Percentiles rank a stretch among this genome's conserved stretches.
These are phyloP conservation scores for Brassica hybrid DNA, from an alignment of 441 rosid species.

Conservation along the genomic window DNA sequence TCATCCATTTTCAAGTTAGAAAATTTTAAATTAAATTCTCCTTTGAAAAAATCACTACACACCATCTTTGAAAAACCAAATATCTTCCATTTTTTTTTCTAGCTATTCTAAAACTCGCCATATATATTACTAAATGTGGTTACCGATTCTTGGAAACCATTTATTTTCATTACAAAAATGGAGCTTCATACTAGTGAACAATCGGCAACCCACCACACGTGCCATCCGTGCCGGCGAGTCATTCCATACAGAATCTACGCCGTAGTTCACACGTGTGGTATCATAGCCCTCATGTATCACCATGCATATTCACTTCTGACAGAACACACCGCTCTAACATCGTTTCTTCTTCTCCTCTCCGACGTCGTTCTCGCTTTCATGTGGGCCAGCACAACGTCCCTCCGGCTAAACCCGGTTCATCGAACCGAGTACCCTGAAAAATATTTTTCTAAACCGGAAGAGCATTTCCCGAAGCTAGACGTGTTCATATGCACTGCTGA, in stretches of 20 bases:
- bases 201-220: slow-evolving; percentile 46
- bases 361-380: slow-evolving; percentile 67
- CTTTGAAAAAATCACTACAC: neutral
- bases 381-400: slow-evolving; percentile 52
- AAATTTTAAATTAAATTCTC: no score
- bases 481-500: slow-evolving; percentile 90
- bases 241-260: slow-evolving; percentile 54
- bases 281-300: slow-evolving; percentile 53
- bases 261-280: slow-evolving; percentile 49
- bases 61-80: neutral
- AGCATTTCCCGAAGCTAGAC: slow-evolving; percentile 57
- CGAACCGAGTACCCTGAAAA: slow-evolving; percentile 58
- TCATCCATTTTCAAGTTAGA: no score
- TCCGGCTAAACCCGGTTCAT: slow-evolving; percentile 48
- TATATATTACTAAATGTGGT: neutral
- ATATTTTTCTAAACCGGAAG: slow-evolving; percentile 32
- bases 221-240: slow-evolving; percentile 44
- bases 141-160: neutral
- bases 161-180: neutral
- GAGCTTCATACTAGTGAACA: neutral
- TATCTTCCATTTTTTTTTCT: neutral
- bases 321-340: slow-evolving; percentile 29
- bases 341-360: slow-evolving; percentile 47
- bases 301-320: slow-evolving; percentile 50
- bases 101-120: neutral